Evolutionary conservation across 768 basidiomycete genomes (phyloP).

Genomic region (Guyanaporus albipodus): DNA sequence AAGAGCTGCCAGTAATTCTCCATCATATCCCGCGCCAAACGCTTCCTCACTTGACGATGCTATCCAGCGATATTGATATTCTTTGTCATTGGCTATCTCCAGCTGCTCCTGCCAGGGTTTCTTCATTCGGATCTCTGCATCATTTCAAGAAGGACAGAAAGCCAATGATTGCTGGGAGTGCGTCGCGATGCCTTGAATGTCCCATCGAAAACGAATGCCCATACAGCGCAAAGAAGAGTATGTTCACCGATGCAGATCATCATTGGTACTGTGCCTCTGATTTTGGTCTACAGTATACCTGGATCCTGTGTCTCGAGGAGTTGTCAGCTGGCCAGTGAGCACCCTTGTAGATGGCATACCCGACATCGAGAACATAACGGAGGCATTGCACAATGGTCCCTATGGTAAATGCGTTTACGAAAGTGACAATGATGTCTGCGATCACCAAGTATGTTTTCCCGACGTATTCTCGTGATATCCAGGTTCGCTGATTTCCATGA

Average conservation of each 20-base stretch:
- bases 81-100: conserved; percentile 75
- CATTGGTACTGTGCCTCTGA: neutral
- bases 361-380: conserved; percentile 81
- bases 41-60: neutral
- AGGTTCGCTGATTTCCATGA: neutral
- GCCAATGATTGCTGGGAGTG: conserved; percentile 62
- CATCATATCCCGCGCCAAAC: neutral
- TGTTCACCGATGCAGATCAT: conserved; percentile 15
- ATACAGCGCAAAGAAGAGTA: conserved; percentile 86
- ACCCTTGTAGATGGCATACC: conserved; percentile 76
- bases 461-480: neutral
- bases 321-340: conserved; percentile 56
- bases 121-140: conserved; percentile 81
- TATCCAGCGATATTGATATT: conserved; percentile 75
- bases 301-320: conserved; percentile 55
- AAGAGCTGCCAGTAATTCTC: conserved; percentile 82
- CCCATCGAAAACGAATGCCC: conserved; percentile 67
- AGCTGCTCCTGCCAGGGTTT: conserved; percentile 59
- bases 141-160: conserved; percentile 77
- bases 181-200: conserved; percentile 76
- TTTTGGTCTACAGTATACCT: conserved; percentile 60
- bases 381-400: conserved; percentile 62
- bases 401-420: conserved; percentile 88
- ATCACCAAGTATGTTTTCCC: conserved; percentile 58
- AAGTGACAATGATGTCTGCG: conserved; percentile 79